Evolutionary conservation across 768 basidiomycete species (phyloP).

Genomic region (Podaxis sp.): DNA sequence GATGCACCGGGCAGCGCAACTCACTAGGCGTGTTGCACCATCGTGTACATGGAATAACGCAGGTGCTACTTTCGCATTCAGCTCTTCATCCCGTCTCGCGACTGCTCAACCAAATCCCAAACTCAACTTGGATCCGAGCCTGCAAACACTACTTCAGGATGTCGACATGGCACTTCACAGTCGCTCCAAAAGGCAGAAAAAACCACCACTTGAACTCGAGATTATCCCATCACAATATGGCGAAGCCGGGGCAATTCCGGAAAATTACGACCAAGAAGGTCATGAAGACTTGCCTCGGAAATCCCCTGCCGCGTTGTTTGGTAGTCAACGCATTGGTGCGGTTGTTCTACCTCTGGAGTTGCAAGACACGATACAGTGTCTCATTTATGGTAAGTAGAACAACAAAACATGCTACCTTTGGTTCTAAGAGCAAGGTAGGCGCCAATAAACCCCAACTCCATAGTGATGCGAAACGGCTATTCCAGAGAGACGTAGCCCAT

Average conservation of each 20-base stretch:
- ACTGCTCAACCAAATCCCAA: constrained; percentile 49
- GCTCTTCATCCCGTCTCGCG: constrained; percentile 23
- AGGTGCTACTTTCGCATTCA: constrained; percentile 3
- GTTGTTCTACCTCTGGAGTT: constrained; percentile 73
- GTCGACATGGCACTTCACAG: constrained; percentile 61
- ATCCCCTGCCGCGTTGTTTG: constrained; percentile 81
- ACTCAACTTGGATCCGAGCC: constrained; percentile 61
- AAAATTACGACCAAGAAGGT: constrained; percentile 30
- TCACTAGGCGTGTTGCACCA: not conserved
- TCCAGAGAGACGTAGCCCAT: constrained; percentile 34
- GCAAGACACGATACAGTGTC: constrained; percentile 52
- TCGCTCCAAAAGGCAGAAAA: constrained; percentile 20
- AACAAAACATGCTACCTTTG: constrained; percentile 5
- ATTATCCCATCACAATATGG: constrained; percentile 27
- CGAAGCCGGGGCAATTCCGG: constrained; percentile 26
- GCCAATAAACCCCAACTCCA: constrained; percentile 62
- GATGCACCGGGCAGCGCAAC: constrained; percentile 5
- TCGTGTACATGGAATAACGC: not conserved
- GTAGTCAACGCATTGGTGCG: constrained; percentile 66
- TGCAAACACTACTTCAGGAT: constrained; percentile 59
- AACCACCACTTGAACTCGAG: constrained; percentile 50
- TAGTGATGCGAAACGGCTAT: constrained; percentile 70
- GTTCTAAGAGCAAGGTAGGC: constrained; percentile 31
- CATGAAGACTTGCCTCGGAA: constrained; percentile 39
- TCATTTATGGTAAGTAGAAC: constrained; percentile 57